Evolutionary conservation across 2,329 filamentous ascomycete species (phyloP), one percentile per base, ranked within the genome.

Genomic region (Pseudonectria foliicola): DNA sequence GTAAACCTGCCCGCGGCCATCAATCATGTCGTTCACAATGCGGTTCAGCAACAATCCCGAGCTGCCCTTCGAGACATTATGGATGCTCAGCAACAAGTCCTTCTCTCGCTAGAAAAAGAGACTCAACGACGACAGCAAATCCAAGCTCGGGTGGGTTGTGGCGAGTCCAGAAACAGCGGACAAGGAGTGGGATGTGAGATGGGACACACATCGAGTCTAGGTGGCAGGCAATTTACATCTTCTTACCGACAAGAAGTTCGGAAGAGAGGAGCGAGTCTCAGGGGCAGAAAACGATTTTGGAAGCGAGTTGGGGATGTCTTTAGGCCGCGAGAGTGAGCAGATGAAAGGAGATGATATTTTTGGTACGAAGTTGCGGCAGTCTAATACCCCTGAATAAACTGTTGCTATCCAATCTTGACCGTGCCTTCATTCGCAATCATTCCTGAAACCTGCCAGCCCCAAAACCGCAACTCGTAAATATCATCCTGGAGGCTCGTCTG

Each of bases 1-100:
- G 31, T 36, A 13, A 52, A 54, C 7, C 40, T 59, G 7, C 53
- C 55, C 3, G 14, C 29, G 3, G 45, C 44, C 18, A 42, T 58
- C 35, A 43, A 46, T 10, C 42, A 53, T n/a, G 47, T 48, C 4
- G 46, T 59, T 7, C 18, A 46, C 13, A 37, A 44, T 6, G 44
- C 51, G 6, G 39, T 55, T 11, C 39, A 55, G 6, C 30, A 50
- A 5, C 46, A 56, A 2, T 37, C 43, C 10, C 35, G 47, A 13
- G 25, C 31, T 6, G 44, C 53, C 2, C 29, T 55, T 10, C 35
- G 37, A 6, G 38, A 48, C 2, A 44, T 50, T 7, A 33, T 48
- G 25, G 27, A 40, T 15, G 46, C 40, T 3, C 54, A 53, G 24
- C 46, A 51, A 21, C 34, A 40, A 24, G 41, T 48, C n/a, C 38